Evolutionary conservation across 2,329 filamentous ascomycete genomes (phyloP).

Genomic region (Fulvia fulva): DNA sequence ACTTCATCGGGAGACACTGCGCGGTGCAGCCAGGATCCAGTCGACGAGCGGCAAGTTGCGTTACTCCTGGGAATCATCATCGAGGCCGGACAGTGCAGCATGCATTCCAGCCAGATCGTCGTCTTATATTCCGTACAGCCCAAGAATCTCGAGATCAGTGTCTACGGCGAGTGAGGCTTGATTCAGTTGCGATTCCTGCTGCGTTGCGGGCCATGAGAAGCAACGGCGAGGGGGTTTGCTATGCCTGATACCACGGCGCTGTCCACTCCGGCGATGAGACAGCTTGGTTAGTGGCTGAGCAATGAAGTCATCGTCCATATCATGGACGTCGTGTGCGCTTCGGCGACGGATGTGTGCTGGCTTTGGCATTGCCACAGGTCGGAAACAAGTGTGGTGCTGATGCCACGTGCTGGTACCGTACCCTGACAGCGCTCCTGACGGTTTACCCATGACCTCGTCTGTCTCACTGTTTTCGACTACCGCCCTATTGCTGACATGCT

Average conservation of each 20-base stretch:
- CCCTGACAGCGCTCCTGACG: background rate
- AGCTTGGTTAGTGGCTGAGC: background rate
- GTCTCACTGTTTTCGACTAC: background rate
- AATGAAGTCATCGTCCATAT: background rate
- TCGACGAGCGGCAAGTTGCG: background rate
- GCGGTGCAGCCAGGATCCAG: background rate
- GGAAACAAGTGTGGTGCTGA: background rate
- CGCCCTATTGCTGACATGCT: background rate
- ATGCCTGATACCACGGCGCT: background rate
- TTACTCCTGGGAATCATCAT: background rate
- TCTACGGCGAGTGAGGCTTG: background rate
- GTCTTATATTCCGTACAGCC: background rate
- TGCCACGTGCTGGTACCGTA: background rate
- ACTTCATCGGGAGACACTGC: background rate
- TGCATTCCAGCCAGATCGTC: background rate
- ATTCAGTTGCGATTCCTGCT: background rate
- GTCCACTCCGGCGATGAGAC: background rate
- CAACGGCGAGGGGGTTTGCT: background rate
- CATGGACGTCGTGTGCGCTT: background rate
- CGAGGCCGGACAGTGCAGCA: background rate
- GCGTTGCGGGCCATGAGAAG: background rate
- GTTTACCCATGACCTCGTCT: background rate
- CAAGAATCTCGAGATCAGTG: background rate
- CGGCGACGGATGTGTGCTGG: background rate
- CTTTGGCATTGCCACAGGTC: background rate